Conservation (phyloP, 768 basidiomycete species). For the Pulveroboletus sp. region DNA sequence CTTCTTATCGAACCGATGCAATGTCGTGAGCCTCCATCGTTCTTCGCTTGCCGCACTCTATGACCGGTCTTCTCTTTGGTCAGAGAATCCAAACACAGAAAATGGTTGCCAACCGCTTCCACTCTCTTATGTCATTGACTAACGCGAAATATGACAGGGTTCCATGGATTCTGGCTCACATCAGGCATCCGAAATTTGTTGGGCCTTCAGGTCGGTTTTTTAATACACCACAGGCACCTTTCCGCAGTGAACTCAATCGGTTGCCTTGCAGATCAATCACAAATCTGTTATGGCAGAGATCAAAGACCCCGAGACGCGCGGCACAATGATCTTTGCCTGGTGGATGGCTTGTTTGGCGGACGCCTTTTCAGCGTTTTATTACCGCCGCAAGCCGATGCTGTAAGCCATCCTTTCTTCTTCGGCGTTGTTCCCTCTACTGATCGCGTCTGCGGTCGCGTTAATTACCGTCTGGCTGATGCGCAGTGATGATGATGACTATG, state of each 20-base stretch:
- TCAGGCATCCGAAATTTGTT: constrained; percentile 75
- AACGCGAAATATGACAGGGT: constrained; percentile 46
- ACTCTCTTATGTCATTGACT: constrained; percentile 12
- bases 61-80: constrained; percentile 8
- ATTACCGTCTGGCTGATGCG: constrained; percentile 21
- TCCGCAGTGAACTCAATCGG: constrained; percentile 6
- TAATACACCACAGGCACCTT: constrained; percentile 8
- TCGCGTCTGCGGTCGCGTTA: constrained; percentile 11
- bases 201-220: constrained; percentile 58
- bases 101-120: constrained; percentile 46
- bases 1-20: constrained; percentile 81
- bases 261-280: constrained; percentile 64
- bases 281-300: constrained; percentile 74
- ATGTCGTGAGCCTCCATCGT: constrained; percentile 61
- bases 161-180: constrained; percentile 81
- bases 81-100: constrained; percentile 71
- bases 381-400: constrained; percentile 79
- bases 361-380: constrained; percentile 79
- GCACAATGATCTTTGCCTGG: constrained; percentile 89
- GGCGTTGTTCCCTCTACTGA: constrained; percentile 7
- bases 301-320: constrained; percentile 68
- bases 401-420: constrained; percentile 29
- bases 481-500: constrained; percentile 82
- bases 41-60: not conserved
- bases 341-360: constrained; percentile 90